Base-by-base conservation (phyloP, 2,329 filamentous ascomycete species). In the Pyricularia grisea region DNA sequence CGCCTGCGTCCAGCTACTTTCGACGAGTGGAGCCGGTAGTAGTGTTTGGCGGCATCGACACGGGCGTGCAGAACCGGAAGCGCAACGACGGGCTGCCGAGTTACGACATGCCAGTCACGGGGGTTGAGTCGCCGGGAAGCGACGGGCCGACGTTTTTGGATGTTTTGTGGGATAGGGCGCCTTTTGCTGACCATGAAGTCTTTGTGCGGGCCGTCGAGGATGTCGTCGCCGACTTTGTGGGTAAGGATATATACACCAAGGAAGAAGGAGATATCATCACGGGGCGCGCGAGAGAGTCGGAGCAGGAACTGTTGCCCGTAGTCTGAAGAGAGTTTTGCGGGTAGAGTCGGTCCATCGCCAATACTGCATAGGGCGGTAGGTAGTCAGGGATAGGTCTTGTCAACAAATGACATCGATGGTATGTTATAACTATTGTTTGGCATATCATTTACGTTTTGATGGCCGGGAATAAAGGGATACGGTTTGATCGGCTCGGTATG, bases 91-190 rank as follows among this genome's bases (percentile, higher is more conserved):
- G 73, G 2, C 67, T 78, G 68, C 76, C 76, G 0, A 70, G 31
- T 9, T 77, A 77, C 55, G 74, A 77, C 28, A 73, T 77, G 14
- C 75, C 76, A 2, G 76, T 77, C 9, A 36, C 70, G n/a, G 76
- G 75, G 1, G 71, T 77, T 10, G 60, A 65, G 50, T 74, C 73
- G 17, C 76, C 76, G 1, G 76, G 75, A 12, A 71, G 71, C 10
- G 76, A 77, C 67, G 76, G 76, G 42, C 75, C 73, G 65, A 77
- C 76, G 4, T 77, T 78, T 68, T 70, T 77, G 2, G 76, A 77
- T 65, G 11, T 77, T 25, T 69, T 77, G 1, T 77, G 76, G 76
- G 76, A 77, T 33, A 68, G 71, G 60, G 73, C 76, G 36, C 76
- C 76, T n/a, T 77, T 78, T 65, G 71, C 60, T 0, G 69, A 71